These are phyloP conservation scores for Penicillium flavigenum DNA, from an alignment of 495 filamentous ascomycete species.

Conservation along the genomic window DNA sequence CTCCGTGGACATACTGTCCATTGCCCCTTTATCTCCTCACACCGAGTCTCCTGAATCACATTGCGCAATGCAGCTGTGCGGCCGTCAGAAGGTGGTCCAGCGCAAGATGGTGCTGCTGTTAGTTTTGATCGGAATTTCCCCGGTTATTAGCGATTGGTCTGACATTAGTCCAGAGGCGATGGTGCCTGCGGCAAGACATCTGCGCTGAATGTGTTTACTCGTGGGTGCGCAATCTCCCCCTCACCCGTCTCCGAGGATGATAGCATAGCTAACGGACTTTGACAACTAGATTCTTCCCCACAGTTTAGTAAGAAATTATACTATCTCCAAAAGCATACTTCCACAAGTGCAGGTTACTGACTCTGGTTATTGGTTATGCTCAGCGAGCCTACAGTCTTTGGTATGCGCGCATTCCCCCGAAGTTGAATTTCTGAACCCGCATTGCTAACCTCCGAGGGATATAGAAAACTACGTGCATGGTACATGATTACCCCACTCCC, in stretches of 20 bases:
- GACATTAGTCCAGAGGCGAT: slow-evolving; percentile 67
- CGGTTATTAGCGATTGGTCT: slow-evolving; percentile 10
- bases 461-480: slow-evolving; percentile 97
- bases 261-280: slow-evolving; percentile 22
- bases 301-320: slow-evolving; percentile 71
- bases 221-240: slow-evolving; percentile 64
- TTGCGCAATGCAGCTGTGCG: slow-evolving; percentile 50
- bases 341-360: slow-evolving; percentile 26
- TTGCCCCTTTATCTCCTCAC: neutral
- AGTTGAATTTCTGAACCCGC: neutral
- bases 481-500: slow-evolving; percentile 40
- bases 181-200: slow-evolving; percentile 98
- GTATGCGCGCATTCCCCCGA: slow-evolving; percentile 39
- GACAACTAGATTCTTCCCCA: slow-evolving; percentile 80
- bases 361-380: slow-evolving; percentile 12
- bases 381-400: slow-evolving; percentile 94
- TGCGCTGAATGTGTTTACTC: slow-evolving; percentile 94
- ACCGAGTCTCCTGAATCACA: slow-evolving; percentile 1
- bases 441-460: slow-evolving; percentile 31
- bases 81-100: slow-evolving; percentile 77
- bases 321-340: neutral
- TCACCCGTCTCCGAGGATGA: slow-evolving; percentile 1
- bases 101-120: slow-evolving; percentile 97
- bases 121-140: slow-evolving; percentile 38
- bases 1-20: neutral